Percentiles rank a stretch among this genome's conserved stretches.
Evolutionary conservation across 306 rosid genomes (phyloP).

Genomic region (Trifolium pratense): DNA sequence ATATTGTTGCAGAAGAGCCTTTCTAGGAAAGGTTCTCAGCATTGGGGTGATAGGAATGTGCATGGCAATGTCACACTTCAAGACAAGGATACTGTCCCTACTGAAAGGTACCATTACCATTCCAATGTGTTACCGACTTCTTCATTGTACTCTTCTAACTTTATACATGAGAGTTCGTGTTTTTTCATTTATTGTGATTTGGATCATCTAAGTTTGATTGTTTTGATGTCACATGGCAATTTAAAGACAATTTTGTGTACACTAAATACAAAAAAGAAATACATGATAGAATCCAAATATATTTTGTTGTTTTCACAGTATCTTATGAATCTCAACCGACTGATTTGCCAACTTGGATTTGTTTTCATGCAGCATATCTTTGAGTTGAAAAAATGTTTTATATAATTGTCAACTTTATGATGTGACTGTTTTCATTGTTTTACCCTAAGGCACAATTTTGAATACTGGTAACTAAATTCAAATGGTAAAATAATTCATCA

Average conservation of each 20-base stretch:
- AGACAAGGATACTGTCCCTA: slow-evolving; percentile 55
- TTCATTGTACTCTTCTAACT: not conserved
- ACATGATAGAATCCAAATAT: slow-evolving; percentile 7
- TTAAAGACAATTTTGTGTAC: not conserved
- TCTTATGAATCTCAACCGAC: not conserved
- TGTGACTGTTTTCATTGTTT: slow-evolving; percentile 34
- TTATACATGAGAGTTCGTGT: slow-evolving; percentile 5
- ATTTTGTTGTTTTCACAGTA: not conserved
- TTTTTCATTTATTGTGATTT: slow-evolving; percentile 12
- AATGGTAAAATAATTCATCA: slow-evolving; percentile 39
- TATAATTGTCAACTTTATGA: slow-evolving; percentile 13
- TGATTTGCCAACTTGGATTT: slow-evolving; percentile 17
- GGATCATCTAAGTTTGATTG: slow-evolving; percentile 12
- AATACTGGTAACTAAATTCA: slow-evolving; percentile 35
- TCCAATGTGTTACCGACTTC: not conserved
- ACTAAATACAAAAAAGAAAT: slow-evolving; percentile 1
- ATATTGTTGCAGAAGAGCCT: slow-evolving; percentile 71
- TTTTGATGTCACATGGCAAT: slow-evolving; percentile 11
- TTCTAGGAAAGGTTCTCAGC: slow-evolving; percentile 77
- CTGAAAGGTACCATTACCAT: slow-evolving; percentile 56
- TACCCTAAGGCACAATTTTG: slow-evolving; percentile 5
- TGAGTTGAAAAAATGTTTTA: slow-evolving; percentile 6
- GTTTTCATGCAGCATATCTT: slow-evolving; percentile 2
- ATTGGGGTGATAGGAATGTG: slow-evolving; percentile 69
- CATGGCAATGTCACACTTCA: slow-evolving; percentile 42